A percentile compares a stretch with the other conserved stretches of the same genome.
Conservation (phyloP, 2,329 filamentous ascomycete species). For the Drechslera avenae region DNA sequence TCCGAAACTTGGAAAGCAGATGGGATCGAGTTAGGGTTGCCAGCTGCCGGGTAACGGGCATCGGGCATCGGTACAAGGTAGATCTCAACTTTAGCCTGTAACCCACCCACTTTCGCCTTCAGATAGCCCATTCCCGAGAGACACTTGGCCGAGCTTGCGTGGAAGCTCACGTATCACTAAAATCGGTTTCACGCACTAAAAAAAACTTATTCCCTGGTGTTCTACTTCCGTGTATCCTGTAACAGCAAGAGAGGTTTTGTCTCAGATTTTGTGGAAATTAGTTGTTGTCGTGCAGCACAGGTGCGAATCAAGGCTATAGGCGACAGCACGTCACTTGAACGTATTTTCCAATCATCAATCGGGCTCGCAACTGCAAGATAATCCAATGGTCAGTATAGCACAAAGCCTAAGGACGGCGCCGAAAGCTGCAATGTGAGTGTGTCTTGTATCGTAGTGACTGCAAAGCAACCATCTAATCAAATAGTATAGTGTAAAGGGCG, state of each 20-base stretch:
- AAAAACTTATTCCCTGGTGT: slow-evolving; percentile 1
- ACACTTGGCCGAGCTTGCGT: slow-evolving; percentile 10
- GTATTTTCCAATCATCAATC: too few species aligned
- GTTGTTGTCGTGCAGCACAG: too few species aligned
- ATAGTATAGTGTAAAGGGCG: slow-evolving; percentile 26
- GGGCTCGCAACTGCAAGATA: too few species aligned
- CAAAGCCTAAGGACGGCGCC: too few species aligned
- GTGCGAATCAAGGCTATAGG: too few species aligned
- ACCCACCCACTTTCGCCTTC: slow-evolving; percentile 9
- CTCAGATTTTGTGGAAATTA: not conserved
- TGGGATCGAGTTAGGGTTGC: slow-evolving; percentile 3
- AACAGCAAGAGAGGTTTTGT: not conserved
- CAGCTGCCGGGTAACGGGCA: slow-evolving; percentile 23
- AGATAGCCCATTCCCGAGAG: slow-evolving; percentile 29
- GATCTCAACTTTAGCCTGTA: slow-evolving; percentile 28
- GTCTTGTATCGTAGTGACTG: not conserved
- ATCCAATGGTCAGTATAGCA: too few species aligned
- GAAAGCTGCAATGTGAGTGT: slow-evolving; percentile 15
- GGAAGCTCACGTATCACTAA: slow-evolving; percentile 4
- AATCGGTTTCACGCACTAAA: not conserved
- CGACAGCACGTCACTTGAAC: too few species aligned
- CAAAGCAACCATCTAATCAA: not conserved
- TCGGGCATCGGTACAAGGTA: slow-evolving; percentile 36
- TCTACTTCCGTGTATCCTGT: not conserved
- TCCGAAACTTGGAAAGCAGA: not conserved